Percentiles rank a stretch among this genome's conserved stretches.
phyloP scores from a whole-genome alignment of 495 filamentous ascomycete genomes.

The Neurospora sp. region DNA sequence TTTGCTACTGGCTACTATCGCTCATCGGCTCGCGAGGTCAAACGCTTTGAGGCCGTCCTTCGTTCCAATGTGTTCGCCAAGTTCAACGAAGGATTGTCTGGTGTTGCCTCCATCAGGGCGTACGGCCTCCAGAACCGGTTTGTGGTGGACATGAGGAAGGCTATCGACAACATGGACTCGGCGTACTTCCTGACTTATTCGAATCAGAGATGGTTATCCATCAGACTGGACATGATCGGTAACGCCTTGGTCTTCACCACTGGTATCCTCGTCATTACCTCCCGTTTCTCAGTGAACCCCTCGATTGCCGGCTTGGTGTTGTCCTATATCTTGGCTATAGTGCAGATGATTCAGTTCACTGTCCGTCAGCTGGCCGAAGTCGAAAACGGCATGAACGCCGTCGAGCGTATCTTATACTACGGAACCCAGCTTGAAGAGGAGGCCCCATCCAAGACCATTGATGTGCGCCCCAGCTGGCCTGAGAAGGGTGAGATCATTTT shows the following conservation, averaged over 20 bases:
- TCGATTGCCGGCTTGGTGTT: constrained; percentile 81
- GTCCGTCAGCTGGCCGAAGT: constrained; percentile 92
- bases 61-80: constrained; percentile 83
- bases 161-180: constrained; percentile 84
- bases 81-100: constrained; percentile 80
- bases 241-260: constrained; percentile 75
- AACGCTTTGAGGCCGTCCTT: constrained; percentile 83
- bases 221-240: constrained; percentile 75
- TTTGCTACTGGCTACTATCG: constrained; percentile 84
- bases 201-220: constrained; percentile 85
- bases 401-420: constrained; percentile 90
- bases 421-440: constrained; percentile 81
- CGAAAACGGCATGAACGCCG: constrained; percentile 95
- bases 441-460: constrained; percentile 61
- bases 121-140: constrained; percentile 76
- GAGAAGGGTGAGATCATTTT: constrained; percentile 79
- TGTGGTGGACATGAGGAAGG: constrained; percentile 49
- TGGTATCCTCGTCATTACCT: constrained; percentile 86
- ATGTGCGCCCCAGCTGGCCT: constrained; percentile 67
- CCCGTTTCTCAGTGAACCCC: constrained; percentile 76
- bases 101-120: constrained; percentile 75
- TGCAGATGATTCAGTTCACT: constrained; percentile 94
- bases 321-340: constrained; percentile 85
- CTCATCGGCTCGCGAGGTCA: constrained; percentile 83
- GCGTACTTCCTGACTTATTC: constrained; percentile 92